Evolutionary conservation across 306 rosid species (phyloP).

Genomic region (Citrullus mucosospermus): DNA sequence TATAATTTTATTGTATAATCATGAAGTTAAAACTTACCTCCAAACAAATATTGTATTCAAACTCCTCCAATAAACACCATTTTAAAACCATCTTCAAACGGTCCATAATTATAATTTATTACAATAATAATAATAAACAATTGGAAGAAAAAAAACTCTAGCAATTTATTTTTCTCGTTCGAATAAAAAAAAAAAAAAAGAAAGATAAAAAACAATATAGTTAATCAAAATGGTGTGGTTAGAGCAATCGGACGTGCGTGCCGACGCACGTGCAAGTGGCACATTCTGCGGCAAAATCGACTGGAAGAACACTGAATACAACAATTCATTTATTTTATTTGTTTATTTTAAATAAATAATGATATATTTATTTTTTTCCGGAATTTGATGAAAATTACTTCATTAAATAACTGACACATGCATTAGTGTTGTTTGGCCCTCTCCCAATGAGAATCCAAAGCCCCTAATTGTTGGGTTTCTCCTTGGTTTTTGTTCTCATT

Average conservation of each 20-base stretch:
- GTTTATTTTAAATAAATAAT: background rate
- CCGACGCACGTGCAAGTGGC: background rate
- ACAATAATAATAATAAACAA: background rate
- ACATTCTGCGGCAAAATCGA: background rate
- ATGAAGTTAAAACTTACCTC: too few species aligned
- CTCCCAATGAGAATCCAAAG: slow-evolving; percentile 3
- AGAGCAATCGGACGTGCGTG: background rate
- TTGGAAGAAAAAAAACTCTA: background rate
- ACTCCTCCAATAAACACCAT: too few species aligned
- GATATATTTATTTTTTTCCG: background rate
- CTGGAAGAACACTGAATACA: background rate
- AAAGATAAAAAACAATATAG: background rate
- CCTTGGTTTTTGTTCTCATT: background rate
- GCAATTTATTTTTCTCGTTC: background rate
- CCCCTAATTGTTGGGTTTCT: background rate
- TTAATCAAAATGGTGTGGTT: background rate
- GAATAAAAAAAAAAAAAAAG: too few species aligned
- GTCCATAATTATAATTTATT: background rate
- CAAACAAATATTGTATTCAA: too few species aligned
- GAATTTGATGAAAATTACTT: background rate
- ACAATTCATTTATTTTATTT: background rate
- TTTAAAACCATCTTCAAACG: background rate
- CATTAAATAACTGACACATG: background rate
- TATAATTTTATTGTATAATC: too few species aligned
- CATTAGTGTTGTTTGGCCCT: background rate